These are phyloP conservation scores for Chaetothyriales sp. DNA, from an alignment of 2,329 filamentous ascomycete species.

Conservation along the genomic window DNA sequence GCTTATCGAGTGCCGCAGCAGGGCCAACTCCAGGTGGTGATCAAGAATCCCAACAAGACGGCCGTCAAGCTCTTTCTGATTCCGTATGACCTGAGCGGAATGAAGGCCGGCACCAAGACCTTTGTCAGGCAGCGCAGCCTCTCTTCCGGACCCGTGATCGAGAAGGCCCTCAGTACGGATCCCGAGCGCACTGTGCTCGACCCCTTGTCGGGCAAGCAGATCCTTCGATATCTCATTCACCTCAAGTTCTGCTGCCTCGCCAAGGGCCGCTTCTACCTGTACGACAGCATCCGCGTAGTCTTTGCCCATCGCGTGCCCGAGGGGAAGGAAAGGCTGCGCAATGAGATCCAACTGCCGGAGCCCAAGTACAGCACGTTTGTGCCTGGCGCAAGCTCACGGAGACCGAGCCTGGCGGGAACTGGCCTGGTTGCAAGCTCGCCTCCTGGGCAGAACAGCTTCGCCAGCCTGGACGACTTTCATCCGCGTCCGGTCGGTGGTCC, in stretches of 20 bases:
- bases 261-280: slow-evolving; percentile 72
- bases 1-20: slow-evolving; percentile 89
- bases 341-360: slow-evolving; percentile 79
- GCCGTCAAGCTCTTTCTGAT: slow-evolving; percentile 92
- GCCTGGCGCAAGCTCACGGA: slow-evolving; percentile 48
- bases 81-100: slow-evolving; percentile 80
- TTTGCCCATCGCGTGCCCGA: slow-evolving; percentile 95
- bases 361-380: slow-evolving; percentile 53
- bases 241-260: slow-evolving; percentile 82
- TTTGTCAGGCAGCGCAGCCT: slow-evolving; percentile 92
- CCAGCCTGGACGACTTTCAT: slow-evolving; percentile 6
- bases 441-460: slow-evolving; percentile 4
- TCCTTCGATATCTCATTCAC: slow-evolving; percentile 79
- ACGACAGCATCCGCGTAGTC: slow-evolving; percentile 84
- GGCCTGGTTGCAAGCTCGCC: slow-evolving; percentile 27
- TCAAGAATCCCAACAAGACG: slow-evolving; percentile 97
- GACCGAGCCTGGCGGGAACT: slow-evolving; percentile 46
- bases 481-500: neutral
- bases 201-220: slow-evolving; percentile 43
- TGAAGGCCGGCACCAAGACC: slow-evolving; percentile 89
- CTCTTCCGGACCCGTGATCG: slow-evolving; percentile 71
- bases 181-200: slow-evolving; percentile 40
- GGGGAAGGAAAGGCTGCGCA: slow-evolving; percentile 80
- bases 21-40: slow-evolving; percentile 88
- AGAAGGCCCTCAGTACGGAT: slow-evolving; percentile 47